phyloP scores from a whole-genome alignment of 2,329 filamentous ascomycete species.

The Colletotrichum sp. region DNA sequence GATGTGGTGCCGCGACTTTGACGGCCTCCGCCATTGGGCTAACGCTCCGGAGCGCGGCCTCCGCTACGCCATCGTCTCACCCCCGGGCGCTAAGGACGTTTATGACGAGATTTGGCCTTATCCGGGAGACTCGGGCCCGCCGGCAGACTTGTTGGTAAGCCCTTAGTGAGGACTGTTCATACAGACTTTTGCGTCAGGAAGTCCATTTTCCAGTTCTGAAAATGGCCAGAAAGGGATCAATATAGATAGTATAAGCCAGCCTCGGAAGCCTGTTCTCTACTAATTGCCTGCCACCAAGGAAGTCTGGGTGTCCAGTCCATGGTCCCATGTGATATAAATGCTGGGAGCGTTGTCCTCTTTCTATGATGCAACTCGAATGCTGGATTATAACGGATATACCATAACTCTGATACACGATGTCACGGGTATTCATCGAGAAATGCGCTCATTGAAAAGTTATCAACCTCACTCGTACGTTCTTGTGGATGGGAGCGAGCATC shows the following conservation, averaged over 20 bases:
- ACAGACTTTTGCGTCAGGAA: neutral
- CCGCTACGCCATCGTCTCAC: neutral
- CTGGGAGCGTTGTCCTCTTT: neutral
- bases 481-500: neutral
- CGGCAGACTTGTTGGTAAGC: neutral
- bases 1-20: neutral
- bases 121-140: neutral
- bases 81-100: neutral
- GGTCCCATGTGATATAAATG: neutral
- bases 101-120: neutral
- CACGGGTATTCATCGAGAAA: neutral
- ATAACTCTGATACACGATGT: neutral
- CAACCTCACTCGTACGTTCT: neutral
- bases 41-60: constrained; percentile 25
- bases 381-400: neutral
- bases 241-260: neutral
- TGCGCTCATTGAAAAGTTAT: neutral
- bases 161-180: neutral
- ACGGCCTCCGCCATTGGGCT: neutral
- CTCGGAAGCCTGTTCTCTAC: neutral
- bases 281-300: neutral
- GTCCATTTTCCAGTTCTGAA: neutral
- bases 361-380: neutral
- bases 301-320: neutral
- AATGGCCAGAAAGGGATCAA: neutral